Evolutionary conservation across 768 basidiomycete genomes (phyloP).

Genomic region (Rhodocollybia butyracea): DNA sequence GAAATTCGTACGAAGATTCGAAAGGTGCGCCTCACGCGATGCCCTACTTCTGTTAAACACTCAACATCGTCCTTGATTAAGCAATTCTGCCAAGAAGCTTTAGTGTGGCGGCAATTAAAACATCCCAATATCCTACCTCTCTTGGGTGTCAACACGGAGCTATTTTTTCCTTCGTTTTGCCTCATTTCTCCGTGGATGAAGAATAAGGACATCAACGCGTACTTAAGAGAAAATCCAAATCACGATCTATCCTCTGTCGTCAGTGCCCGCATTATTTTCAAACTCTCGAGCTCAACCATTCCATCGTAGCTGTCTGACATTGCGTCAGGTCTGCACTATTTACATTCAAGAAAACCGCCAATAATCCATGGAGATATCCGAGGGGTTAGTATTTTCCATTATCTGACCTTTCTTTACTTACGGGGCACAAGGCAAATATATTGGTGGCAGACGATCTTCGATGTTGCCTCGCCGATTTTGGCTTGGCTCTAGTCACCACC

Average conservation of each 20-base stretch:
- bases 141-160: constrained; percentile 14
- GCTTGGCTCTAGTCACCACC: constrained; percentile 4
- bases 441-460: constrained; percentile 5
- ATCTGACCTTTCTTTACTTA: background rate
- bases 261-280: background rate
- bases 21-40: background rate
- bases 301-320: constrained; percentile 18
- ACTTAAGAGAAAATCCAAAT: constrained; percentile 3
- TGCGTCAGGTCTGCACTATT: constrained; percentile 28
- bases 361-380: constrained; percentile 22
- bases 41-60: background rate
- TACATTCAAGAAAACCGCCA: constrained; percentile 25
- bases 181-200: constrained; percentile 23
- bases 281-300: background rate
- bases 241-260: constrained; percentile 2
- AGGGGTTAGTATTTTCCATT: constrained; percentile 1
- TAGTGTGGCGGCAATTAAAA: constrained; percentile 20
- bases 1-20: background rate
- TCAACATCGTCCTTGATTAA: background rate
- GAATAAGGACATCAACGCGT: constrained; percentile 14
- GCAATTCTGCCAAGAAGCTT: constrained; percentile 19
- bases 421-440: constrained; percentile 6
- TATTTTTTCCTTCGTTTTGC: constrained; percentile 15
- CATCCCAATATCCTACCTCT: constrained; percentile 15
- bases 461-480: constrained; percentile 21